Percentiles rank a stretch among this genome's conserved stretches.
phyloP scores from a whole-genome alignment of 2,329 filamentous ascomycete genomes.

The Trichothecium roseum region DNA sequence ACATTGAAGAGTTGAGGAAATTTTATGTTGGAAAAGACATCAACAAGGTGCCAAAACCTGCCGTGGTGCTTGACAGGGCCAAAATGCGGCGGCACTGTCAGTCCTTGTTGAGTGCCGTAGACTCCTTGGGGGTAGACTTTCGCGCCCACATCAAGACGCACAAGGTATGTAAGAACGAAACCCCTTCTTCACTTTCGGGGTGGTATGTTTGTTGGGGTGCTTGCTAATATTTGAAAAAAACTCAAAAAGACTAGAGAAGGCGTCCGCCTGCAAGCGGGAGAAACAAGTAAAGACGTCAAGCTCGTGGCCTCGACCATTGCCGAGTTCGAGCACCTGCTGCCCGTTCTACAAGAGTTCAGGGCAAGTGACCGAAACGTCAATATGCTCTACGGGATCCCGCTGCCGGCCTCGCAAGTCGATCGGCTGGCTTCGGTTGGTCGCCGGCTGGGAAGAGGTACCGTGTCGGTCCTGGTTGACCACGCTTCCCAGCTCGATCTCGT shows the following conservation, averaged over 20 bases:
- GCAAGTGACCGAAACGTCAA: conserved; percentile 42
- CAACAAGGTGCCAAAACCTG: conserved; percentile 46
- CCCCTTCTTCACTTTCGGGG: too few relatives aligned
- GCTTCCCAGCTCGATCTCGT: conserved; percentile 41
- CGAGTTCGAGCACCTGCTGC: conserved; percentile 56
- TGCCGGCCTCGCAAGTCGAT: conserved; percentile 47
- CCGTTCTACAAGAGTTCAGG: conserved; percentile 47
- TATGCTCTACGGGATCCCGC: conserved; percentile 60
- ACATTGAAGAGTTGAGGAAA: conserved; percentile 8
- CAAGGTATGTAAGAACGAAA: conserved; percentile 42
- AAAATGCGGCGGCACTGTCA: conserved; percentile 44
- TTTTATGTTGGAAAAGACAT: conserved; percentile 17
- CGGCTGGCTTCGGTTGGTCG: conserved; percentile 46
- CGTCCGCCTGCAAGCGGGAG: conserved; percentile 48
- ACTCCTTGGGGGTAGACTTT: conserved; percentile 40
- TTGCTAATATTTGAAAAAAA: too few relatives aligned
- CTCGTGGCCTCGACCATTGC: conserved; percentile 61
- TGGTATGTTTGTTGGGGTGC: too few relatives aligned
- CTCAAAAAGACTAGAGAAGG: too few relatives aligned
- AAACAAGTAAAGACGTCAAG: conserved; percentile 33
- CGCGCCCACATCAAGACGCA: conserved; percentile 72
- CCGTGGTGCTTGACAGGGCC: conserved; percentile 52
- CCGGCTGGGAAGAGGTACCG: conserved; percentile 38
- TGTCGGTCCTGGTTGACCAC: conserved; percentile 62
- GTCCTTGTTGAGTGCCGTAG: conserved; percentile 41